phyloP scores from a whole-genome alignment of 2,329 filamentous ascomycete species.

The Verticillium nonalfalfae region DNA sequence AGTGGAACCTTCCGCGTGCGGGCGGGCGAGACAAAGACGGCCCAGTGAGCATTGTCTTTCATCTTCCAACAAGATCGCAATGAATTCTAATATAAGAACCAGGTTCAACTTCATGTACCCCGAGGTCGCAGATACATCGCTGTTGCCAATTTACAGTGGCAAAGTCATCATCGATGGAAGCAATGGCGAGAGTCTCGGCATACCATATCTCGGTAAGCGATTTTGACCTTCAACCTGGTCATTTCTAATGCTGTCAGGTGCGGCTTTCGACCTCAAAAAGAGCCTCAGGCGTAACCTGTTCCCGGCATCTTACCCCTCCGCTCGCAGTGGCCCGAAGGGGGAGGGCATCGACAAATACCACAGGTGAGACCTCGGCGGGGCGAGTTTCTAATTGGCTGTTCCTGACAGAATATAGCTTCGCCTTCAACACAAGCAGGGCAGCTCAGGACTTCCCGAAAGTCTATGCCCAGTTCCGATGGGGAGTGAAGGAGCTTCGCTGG shows the following conservation, averaged over 20 bases:
- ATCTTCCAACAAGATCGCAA: not conserved
- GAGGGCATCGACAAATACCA: conserved; percentile 4
- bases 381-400: too few relatives aligned
- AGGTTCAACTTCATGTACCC: conserved; percentile 19
- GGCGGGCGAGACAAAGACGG: conserved; percentile 7
- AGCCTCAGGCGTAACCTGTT: conserved; percentile 7
- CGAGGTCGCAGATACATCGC: conserved; percentile 14
- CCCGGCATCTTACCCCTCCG: conserved; percentile 1
- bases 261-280: conserved; percentile 6
- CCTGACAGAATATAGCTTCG: not conserved
- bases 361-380: not conserved
- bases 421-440: conserved; percentile 6
- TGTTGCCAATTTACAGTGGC: conserved; percentile 26
- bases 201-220: conserved; percentile 23
- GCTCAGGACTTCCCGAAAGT: conserved; percentile 15
- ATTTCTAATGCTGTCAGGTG: not conserved
- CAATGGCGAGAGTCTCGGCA: conserved; percentile 21
- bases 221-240: not conserved
- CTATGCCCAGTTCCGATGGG: conserved; percentile 5
- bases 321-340: conserved; percentile 3
- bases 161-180: conserved; percentile 22
- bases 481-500: conserved; percentile 12
- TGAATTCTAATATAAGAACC: conserved; percentile 2
- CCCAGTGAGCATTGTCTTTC: conserved; percentile 1
- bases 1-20: conserved; percentile 1